These are phyloP conservation scores for Yamadazyma insecticola DNA, from an alignment of 805 yeast genomes.

Conservation along the genomic window DNA sequence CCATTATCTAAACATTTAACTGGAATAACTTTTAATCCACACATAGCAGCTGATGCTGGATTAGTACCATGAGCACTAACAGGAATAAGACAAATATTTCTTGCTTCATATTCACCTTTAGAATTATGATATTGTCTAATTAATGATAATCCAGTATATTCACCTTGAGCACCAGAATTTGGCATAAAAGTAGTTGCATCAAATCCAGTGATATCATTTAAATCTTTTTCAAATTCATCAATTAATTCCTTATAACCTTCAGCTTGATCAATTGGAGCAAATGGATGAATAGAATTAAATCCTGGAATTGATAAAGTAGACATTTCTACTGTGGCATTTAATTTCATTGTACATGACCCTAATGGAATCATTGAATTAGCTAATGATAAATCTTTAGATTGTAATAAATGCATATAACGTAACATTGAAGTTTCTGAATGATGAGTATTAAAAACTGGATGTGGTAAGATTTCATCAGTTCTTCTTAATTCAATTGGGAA, in stretches of 20 bases:
- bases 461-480: slow-evolving; percentile 56
- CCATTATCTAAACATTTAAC: slow-evolving; percentile 85
- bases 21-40: slow-evolving; percentile 89
- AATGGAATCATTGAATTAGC: slow-evolving; percentile 97
- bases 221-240: slow-evolving; percentile 71
- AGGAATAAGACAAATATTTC: slow-evolving; percentile 91
- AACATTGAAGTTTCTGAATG: slow-evolving; percentile 95
- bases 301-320: slow-evolving; percentile 93
- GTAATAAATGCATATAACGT: slow-evolving; percentile 81
- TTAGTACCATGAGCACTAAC: slow-evolving; percentile 98
- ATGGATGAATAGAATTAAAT: slow-evolving; percentile 84
- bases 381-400: slow-evolving; percentile 81
- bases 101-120: slow-evolving; percentile 57
- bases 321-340: slow-evolving; percentile 95
- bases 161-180: slow-evolving; percentile 98
- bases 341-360: slow-evolving; percentile 97
- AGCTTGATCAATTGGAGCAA: slow-evolving; percentile 88
- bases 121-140: slow-evolving; percentile 72
- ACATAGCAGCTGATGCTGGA: slow-evolving; percentile 98
- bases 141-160: slow-evolving; percentile 87
- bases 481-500: slow-evolving; percentile 49
- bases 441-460: slow-evolving; percentile 78
- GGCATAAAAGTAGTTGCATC: slow-evolving; percentile 91
- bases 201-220: slow-evolving; percentile 91
- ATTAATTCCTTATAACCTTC: slow-evolving; percentile 76